A percentile compares a stretch with the other conserved stretches of the same genome.
These are phyloP conservation scores for Soucietia sequanensis DNA, from an alignment of 805 yeast species.

Conservation along the genomic window DNA sequence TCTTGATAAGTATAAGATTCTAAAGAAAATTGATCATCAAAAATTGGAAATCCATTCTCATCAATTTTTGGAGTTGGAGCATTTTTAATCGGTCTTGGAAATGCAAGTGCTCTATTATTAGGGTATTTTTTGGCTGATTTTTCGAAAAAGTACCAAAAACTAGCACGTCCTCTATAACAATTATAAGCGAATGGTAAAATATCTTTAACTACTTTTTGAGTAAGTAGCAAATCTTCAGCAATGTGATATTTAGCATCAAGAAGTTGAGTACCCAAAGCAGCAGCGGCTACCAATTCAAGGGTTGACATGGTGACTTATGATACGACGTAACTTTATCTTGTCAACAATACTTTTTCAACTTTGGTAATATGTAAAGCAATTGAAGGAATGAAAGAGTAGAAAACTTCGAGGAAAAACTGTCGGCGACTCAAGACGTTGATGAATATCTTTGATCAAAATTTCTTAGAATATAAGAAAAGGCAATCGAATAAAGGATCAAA, in stretches of 20 bases:
- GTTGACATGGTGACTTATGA: slow-evolving; percentile 31
- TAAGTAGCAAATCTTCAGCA: slow-evolving; percentile 53
- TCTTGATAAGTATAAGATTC: slow-evolving; percentile 69
- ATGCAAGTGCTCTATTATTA: slow-evolving; percentile 59
- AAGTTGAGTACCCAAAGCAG: slow-evolving; percentile 42
- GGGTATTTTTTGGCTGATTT: slow-evolving; percentile 48
- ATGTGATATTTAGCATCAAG: slow-evolving; percentile 47
- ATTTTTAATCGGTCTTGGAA: slow-evolving; percentile 46
- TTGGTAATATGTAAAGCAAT: too few relatives aligned
- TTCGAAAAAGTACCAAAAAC: slow-evolving; percentile 73
- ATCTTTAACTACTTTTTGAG: slow-evolving; percentile 40
- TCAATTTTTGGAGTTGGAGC: slow-evolving; percentile 23
- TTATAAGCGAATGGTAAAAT: slow-evolving; percentile 42
- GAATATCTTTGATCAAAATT: too few relatives aligned
- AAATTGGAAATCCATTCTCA: slow-evolving; percentile 37
- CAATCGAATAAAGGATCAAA: too few relatives aligned
- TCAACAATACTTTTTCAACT: too few relatives aligned
- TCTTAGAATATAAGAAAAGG: too few relatives aligned
- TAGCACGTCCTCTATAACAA: slow-evolving; percentile 42
- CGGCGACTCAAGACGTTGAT: too few relatives aligned
- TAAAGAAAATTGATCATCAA: slow-evolving; percentile 55
- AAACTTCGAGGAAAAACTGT: too few relatives aligned
- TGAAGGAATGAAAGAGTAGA: too few relatives aligned
- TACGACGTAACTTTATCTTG: too few relatives aligned
- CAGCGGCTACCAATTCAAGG: slow-evolving; percentile 42